Evolutionary conservation across 257 asterid genomes (phyloP).

Genomic region (Scutellaria galericulata): DNA sequence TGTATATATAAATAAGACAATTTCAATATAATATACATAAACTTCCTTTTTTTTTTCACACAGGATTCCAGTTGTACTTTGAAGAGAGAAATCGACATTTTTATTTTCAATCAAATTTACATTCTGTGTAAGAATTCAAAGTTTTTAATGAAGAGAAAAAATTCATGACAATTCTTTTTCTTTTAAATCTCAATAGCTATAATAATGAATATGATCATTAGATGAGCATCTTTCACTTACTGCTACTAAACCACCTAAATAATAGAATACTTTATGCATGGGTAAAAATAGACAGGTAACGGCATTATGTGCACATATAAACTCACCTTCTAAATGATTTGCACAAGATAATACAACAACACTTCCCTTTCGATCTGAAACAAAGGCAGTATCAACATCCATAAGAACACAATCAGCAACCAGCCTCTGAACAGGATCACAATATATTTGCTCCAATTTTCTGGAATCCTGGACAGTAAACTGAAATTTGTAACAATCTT

Average conservation of each 20-base stretch:
- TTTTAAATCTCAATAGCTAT: not conserved
- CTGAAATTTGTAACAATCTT: constrained; percentile 13
- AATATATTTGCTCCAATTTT: constrained; percentile 83
- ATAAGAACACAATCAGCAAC: constrained; percentile 93
- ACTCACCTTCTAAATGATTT: constrained; percentile 74
- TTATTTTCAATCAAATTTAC: not conserved
- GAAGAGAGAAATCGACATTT: not conserved
- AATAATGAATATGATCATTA: not conserved
- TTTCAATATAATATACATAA: not conserved
- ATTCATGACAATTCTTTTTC: not conserved
- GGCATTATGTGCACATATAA: constrained; percentile 16
- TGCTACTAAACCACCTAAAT: not conserved
- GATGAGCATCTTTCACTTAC: not conserved
- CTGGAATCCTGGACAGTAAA: constrained; percentile 65
- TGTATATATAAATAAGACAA: not conserved
- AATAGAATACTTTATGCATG: constrained; percentile 2
- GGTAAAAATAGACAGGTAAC: not conserved
- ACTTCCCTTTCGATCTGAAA: constrained; percentile 91
- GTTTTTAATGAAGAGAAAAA: not conserved
- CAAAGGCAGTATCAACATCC: constrained; percentile 86
- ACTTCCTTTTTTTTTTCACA: not conserved
- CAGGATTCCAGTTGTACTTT: not conserved
- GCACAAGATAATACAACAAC: constrained; percentile 79
- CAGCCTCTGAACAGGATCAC: constrained; percentile 95
- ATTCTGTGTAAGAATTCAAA: not conserved